Evolutionary conservation across 148 eudicot species (phyloP).

Genomic region (Fallopia convolvulus): DNA sequence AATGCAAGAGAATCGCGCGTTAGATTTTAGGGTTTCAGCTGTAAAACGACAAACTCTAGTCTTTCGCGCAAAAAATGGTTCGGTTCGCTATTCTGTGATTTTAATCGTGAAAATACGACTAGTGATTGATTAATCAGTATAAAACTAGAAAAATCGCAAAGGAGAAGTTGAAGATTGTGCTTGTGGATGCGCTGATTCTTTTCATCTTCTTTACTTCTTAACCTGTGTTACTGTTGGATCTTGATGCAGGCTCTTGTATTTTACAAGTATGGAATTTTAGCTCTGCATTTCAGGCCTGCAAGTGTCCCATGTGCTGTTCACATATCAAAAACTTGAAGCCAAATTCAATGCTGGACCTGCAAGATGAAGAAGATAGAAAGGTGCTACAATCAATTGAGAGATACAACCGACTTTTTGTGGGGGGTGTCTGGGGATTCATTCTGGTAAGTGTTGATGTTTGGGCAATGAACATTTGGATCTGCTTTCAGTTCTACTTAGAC

Average conservation of each 20-base stretch:
- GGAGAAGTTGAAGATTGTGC: background rate
- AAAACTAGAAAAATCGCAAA: background rate
- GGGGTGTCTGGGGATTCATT: conserved; percentile 37
- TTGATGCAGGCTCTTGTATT: conserved; percentile 35
- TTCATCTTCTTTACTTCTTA: background rate
- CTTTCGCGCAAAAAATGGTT: background rate
- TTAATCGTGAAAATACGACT: background rate
- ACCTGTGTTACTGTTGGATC: background rate
- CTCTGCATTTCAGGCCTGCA: conserved; percentile 38
- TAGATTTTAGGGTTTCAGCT: background rate
- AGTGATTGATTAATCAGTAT: background rate
- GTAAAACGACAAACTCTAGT: background rate
- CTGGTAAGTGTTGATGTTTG: conserved; percentile 24
- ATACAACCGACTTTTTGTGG: conserved; percentile 47
- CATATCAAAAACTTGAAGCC: conserved; percentile 34
- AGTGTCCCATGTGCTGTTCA: conserved; percentile 51
- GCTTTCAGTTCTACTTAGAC: background rate
- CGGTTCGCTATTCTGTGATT: background rate
- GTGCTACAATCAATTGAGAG: conserved; percentile 30
- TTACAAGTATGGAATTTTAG: conserved; percentile 43
- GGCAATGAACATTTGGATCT: background rate
- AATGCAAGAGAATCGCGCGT: background rate
- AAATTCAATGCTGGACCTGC: conserved; percentile 19
- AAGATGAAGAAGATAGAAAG: conserved; percentile 23
- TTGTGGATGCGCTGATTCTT: background rate